Percentiles rank a stretch among this genome's conserved stretches.
phyloP scores from a whole-genome alignment of 352 stramenopile genomes.

The Phytophthora kernoviae region DNA sequence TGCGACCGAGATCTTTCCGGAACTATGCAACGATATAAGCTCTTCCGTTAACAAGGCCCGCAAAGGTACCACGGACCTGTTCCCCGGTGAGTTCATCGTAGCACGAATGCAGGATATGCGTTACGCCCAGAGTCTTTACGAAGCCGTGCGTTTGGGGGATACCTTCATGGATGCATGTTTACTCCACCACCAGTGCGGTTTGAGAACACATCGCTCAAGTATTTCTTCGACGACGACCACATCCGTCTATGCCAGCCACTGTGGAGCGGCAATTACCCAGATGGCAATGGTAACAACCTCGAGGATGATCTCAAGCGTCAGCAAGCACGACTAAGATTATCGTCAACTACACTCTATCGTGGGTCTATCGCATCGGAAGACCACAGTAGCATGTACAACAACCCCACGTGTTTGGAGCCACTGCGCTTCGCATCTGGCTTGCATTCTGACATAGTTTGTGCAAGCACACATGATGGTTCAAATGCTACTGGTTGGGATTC shows the following conservation, averaged over 20 bases:
- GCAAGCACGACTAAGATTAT: slow-evolving; percentile 2
- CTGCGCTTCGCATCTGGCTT: slow-evolving; percentile 12
- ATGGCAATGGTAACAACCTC: slow-evolving; percentile 1
- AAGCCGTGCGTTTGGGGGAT: slow-evolving; percentile 51
- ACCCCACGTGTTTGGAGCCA: slow-evolving; percentile 11
- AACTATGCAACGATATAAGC: slow-evolving; percentile 28
- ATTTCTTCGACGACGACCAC: slow-evolving; percentile 51
- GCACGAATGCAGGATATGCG: slow-evolving; percentile 33
- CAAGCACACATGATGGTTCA: slow-evolving; percentile 6
- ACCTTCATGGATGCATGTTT: slow-evolving; percentile 53
- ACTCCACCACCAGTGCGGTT: slow-evolving; percentile 44
- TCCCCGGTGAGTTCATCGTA: slow-evolving; percentile 39
- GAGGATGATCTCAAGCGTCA: slow-evolving; percentile 19
- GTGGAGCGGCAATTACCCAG: not conserved
- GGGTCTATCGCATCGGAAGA: slow-evolving; percentile 14
- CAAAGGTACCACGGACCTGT: slow-evolving; percentile 21
- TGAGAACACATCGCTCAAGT: slow-evolving; percentile 37
- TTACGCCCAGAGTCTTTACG: slow-evolving; percentile 29
- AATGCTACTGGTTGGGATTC: slow-evolving; percentile 5
- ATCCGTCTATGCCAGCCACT: slow-evolving; percentile 38
- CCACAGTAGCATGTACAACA: slow-evolving; percentile 21
- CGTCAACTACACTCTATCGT: slow-evolving; percentile 1
- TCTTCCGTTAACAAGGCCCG: slow-evolving; percentile 19
- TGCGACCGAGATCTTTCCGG: slow-evolving; percentile 25
- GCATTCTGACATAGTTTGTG: not conserved